Base-by-base conservation (phyloP, 78 protist genomes). In the Salpingoeca rosetta region DNA sequence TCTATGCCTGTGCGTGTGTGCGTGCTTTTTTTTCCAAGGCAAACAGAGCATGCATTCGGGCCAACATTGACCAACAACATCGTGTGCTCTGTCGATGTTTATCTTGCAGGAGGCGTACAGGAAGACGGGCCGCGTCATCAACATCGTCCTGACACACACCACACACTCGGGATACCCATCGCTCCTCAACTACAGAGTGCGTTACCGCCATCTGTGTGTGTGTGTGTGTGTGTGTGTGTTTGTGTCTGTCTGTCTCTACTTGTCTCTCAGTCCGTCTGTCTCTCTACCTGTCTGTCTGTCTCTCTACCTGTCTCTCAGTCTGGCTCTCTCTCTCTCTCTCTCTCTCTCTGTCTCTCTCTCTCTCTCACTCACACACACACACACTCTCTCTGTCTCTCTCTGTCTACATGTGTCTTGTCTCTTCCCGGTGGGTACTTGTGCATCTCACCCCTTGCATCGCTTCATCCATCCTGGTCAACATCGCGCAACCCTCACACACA, bases 51-150 rank as follows among this genome's bases (percentile, higher is more conserved):
- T 7, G 79, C n/a, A 36, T 17, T 75, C 22, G n/a, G 3, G 79
- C 38, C 79, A 17, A 25, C 79, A 17, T 45, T 45, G 57, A 45
- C 28, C 57, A 12, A 17, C 12, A 3, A 45, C 12, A 12, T 45
- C 57, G 57, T 12, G 57, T 12, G 12, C 12, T 45, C 57, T 45
- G 28, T 45, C 12, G 3, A 45, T 45, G n/a, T n/a, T n/a, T n/a
- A n/a, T n/a, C n/a, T n/a, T n/a, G n/a, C n/a, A 51, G 65, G 65
- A 94, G 77, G 94, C 95, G 24, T 94, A 91, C 89, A 65, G 84
- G 65, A 65, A 57, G 79, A 93, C 95, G 2, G 91, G 92, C 44
- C 86, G 95, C 22, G 82, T 92, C 40, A 75, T 95, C 79, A 93
- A 92, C 86, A 90, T 95, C 44, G 87, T 90, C 38, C 92, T 95